Evolutionary conservation across 352 stramenopile species (phyloP).

Genomic region (Pythium dissotocum): DNA sequence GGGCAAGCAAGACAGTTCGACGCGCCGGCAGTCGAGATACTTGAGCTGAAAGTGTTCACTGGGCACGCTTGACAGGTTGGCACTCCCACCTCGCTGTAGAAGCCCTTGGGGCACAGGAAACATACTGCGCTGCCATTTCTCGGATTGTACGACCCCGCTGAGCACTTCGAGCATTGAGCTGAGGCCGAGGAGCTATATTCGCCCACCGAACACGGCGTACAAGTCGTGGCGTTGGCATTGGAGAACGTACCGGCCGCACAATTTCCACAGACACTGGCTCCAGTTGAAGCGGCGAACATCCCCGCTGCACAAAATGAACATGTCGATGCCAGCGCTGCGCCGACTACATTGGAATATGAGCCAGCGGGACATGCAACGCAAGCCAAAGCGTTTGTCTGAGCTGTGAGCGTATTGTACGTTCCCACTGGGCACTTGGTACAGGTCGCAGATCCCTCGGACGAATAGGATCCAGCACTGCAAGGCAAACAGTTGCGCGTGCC

Average conservation of each 20-base stretch:
- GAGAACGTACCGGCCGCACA: conserved; percentile 46
- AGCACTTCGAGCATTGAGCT: conserved; percentile 40
- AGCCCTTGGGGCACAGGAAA: conserved; percentile 55
- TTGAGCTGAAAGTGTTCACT: conserved; percentile 45
- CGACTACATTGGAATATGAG: conserved; percentile 42
- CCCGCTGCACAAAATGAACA: conserved; percentile 38
- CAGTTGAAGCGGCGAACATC: conserved; percentile 28
- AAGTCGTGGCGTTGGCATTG: conserved; percentile 38
- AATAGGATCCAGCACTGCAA: conserved; percentile 51
- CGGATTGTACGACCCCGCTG: conserved; percentile 49
- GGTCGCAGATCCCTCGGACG: conserved; percentile 36
- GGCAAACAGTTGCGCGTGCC: conserved; percentile 52
- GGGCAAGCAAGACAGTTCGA: conserved; percentile 39
- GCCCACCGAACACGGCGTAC: conserved; percentile 41
- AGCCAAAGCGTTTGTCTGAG: conserved; percentile 36
- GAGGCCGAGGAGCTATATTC: conserved; percentile 43
- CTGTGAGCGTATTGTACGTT: conserved; percentile 45
- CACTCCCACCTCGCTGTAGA: conserved; percentile 49
- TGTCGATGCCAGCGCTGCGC: conserved; percentile 31
- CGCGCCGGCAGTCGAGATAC: conserved; percentile 21
- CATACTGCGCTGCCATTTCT: conserved; percentile 40
- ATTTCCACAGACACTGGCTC: conserved; percentile 21
- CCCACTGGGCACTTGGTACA: conserved; percentile 52
- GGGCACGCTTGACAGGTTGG: conserved; percentile 45
- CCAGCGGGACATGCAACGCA: conserved; percentile 55